Evolutionary conservation across 306 rosid species (phyloP), one percentile per base, ranked within the genome.

Genomic region (Luffa acutangula): DNA sequence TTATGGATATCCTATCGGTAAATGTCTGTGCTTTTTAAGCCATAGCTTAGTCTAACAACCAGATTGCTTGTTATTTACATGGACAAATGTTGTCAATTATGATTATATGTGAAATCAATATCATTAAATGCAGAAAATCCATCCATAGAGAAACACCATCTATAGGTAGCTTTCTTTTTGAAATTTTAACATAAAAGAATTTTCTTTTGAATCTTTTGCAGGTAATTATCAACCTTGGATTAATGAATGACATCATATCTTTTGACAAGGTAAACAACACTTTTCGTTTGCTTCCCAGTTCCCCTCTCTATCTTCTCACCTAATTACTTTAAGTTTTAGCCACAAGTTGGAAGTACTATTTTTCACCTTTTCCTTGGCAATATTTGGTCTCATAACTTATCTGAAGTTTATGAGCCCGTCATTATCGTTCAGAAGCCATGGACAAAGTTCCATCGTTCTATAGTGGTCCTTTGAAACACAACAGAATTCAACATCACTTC

Each of bases 171-270:
- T 73, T 73, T 43, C 54, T 41, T 64, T 64, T 79, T 43, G 66
- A 36, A 69, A 21, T 58, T 52, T 43, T 10, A 51, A 13, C 54
- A 80, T 15, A 62, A 51, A 53, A 66, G 42, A 80, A 54, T n/a
- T 76, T 78, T 69, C 53, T 83, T 11, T 80, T 62, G 75, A 77
- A 80, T 31, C n/a, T 83, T 66, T 80, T 92, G 87, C 93, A 94
- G 98, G 98, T 94, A 76, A 90, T 94, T 79, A 81, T 94, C 72
- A 92, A 86, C 78, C 87, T 91, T 74, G 84, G 93, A 84, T 85
- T 86, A 69, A 91, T 94, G 97, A 94, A 91, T 80, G 88, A 85
- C 13, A 75, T 94, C 71, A 78, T 88, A 81, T 91, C 97, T 36
- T 91, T 94, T 10, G 97, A 94, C 87, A 87, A 94, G 98, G 98